phyloP scores from a whole-genome alignment of 441 rosid genomes.

The Euphorbia neoarborescens region DNA sequence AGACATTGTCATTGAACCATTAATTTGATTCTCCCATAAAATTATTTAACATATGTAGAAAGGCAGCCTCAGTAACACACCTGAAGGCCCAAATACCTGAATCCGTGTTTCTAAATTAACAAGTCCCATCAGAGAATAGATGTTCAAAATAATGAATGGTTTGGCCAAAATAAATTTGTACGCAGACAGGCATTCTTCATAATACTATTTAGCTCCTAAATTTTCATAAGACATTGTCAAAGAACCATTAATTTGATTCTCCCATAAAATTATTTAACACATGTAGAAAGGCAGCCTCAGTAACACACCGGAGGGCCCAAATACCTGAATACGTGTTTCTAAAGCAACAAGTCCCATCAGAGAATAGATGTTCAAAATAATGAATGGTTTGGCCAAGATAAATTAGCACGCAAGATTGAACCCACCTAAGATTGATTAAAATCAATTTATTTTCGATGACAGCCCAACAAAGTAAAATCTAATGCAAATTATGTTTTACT shows the following conservation, averaged over 20 bases:
- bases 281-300: conserved; percentile 20
- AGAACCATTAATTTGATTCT: not conserved
- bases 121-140: not conserved
- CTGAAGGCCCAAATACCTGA: not conserved
- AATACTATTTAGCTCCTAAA: not conserved
- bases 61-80: conserved; percentile 8
- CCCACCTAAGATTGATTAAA: not conserved
- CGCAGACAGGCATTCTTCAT: conserved; percentile 12
- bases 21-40: not conserved
- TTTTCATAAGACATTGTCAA: not conserved
- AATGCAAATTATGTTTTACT: not conserved
- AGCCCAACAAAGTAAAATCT: not conserved
- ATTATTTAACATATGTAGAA: conserved; percentile 21
- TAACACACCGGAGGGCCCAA: not conserved
- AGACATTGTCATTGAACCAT: not conserved
- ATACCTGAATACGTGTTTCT: not conserved
- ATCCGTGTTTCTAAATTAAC: not conserved
- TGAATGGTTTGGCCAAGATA: not conserved
- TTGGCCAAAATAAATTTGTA: not conserved
- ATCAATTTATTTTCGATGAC: not conserved
- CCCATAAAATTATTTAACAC: conserved; percentile 1
- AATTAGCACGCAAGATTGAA: not conserved
- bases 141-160: not conserved
- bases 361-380: not conserved
- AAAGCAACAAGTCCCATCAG: not conserved